Evolutionary conservation across 441 rosid genomes (phyloP).

Genomic region (Gossypium gossypioides): DNA sequence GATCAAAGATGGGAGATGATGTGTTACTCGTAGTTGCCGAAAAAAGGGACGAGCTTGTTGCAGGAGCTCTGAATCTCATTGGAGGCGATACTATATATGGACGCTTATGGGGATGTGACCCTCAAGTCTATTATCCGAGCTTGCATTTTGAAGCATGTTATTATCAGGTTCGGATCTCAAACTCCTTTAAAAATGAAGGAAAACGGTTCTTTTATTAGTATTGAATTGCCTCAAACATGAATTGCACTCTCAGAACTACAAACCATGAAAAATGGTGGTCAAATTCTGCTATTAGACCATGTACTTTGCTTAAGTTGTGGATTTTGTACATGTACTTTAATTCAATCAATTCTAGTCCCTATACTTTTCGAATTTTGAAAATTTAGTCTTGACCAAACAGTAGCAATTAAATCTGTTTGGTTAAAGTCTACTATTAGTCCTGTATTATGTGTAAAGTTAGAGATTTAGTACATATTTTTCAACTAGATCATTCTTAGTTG

Average conservation of each 20-base stretch:
- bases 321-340: too few relatives aligned
- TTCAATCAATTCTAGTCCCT: too few relatives aligned
- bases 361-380: too few relatives aligned
- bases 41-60: slow-evolving; percentile 76
- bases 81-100: slow-evolving; percentile 88
- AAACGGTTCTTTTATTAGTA: not conserved
- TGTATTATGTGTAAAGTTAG: too few relatives aligned
- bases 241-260: not conserved
- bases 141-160: slow-evolving; percentile 93
- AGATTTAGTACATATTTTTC: too few relatives aligned
- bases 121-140: slow-evolving; percentile 64
- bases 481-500: too few relatives aligned
- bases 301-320: too few relatives aligned
- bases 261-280: too few relatives aligned
- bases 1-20: slow-evolving; percentile 68
- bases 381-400: too few relatives aligned
- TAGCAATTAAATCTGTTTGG: too few relatives aligned
- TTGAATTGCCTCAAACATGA: not conserved
- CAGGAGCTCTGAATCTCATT: slow-evolving; percentile 87
- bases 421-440: too few relatives aligned
- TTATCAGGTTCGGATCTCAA: slow-evolving; percentile 59
- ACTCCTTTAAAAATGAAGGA: not conserved
- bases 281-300: too few relatives aligned
- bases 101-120: slow-evolving; percentile 87
- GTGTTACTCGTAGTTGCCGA: slow-evolving; percentile 78